Evolutionary conservation across 306 rosid genomes (phyloP).

Genomic region (Dryas alaskensis): DNA sequence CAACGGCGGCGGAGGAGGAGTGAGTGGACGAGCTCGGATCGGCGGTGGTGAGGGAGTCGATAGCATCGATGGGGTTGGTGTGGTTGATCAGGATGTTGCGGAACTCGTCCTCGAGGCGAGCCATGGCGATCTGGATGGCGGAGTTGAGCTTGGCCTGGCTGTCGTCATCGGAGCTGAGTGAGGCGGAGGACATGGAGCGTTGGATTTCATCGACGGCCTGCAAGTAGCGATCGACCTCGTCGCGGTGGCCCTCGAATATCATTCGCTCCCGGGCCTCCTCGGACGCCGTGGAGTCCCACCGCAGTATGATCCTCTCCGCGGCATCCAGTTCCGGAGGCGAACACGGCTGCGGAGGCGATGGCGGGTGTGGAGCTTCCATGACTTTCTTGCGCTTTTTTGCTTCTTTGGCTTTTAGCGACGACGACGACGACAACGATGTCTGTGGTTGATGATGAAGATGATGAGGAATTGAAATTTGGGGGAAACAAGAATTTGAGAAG

Average conservation of each 20-base stretch:
- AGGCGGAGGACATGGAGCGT: constrained; percentile 57
- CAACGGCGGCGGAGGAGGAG: constrained; percentile 6
- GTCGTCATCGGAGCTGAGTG: constrained; percentile 46
- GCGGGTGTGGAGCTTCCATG: constrained; percentile 20
- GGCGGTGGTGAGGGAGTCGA: constrained; percentile 33
- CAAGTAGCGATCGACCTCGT: constrained; percentile 72
- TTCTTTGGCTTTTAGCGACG: no score
- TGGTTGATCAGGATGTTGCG: constrained; percentile 77
- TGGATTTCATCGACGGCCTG: constrained; percentile 94
- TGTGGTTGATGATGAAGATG: background rate
- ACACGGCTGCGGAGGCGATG: constrained; percentile 21
- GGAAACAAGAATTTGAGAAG: background rate
- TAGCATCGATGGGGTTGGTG: constrained; percentile 59
- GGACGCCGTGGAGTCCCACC: constrained; percentile 94
- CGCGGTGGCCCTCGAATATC: constrained; percentile 79
- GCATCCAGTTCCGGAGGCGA: constrained; percentile 46
- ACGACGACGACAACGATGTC: no score
- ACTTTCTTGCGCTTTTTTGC: no score
- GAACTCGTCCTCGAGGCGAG: constrained; percentile 90
- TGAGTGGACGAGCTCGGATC: constrained; percentile 50
- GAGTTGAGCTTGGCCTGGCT: constrained; percentile 56
- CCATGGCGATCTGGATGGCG: constrained; percentile 96
- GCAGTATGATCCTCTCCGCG: constrained; percentile 76
- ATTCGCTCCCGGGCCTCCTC: constrained; percentile 74
- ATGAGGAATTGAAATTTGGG: background rate